Conservation (phyloP, 2,329 filamentous ascomycete genomes). For the Sporothrix variecibatus region DNA sequence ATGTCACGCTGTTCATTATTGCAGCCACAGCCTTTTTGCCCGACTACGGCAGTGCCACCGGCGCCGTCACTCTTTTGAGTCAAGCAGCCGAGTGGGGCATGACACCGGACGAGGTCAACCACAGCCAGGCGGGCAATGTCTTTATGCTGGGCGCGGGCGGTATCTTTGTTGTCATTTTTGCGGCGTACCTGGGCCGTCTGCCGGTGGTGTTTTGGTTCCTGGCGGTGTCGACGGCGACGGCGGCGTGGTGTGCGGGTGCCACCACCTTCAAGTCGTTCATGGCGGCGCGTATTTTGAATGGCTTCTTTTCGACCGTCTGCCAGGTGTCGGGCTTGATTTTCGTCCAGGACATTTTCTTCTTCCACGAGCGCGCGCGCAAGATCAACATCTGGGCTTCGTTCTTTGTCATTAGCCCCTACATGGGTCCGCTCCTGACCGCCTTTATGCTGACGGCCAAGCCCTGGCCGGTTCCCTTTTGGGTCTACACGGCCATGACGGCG, state of each 20-base stretch:
- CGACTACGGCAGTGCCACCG: conserved; percentile 52
- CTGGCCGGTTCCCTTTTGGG: conserved; percentile 53
- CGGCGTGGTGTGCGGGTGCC: conserved; percentile 48
- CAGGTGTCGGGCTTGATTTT: conserved; percentile 53
- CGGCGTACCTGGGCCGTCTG: conserved; percentile 47
- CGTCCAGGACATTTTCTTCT: conserved; percentile 62
- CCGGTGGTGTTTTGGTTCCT: conserved; percentile 49
- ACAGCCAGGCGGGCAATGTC: conserved; percentile 54
- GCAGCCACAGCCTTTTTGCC: conserved; percentile 49
- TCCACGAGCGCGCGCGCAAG: conserved; percentile 56
- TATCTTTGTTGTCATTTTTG: conserved; percentile 43
- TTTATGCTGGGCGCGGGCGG: conserved; percentile 52
- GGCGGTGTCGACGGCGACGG: conserved; percentile 42
- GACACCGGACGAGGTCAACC: conserved; percentile 51
- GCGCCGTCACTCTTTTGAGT: conserved; percentile 46
- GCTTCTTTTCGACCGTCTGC: conserved; percentile 50
- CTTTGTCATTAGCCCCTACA: conserved; percentile 37
- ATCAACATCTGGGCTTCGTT: conserved; percentile 51
- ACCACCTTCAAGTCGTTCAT: conserved; percentile 50
- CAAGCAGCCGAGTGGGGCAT: conserved; percentile 53
- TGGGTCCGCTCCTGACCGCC: conserved; percentile 48
- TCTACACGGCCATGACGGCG: conserved; percentile 46
- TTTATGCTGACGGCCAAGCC: conserved; percentile 51
- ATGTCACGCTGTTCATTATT: conserved; percentile 51
- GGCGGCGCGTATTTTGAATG: conserved; percentile 50